Conservation (phyloP, 805 yeast species). For the Lachancea mirantina region DNA sequence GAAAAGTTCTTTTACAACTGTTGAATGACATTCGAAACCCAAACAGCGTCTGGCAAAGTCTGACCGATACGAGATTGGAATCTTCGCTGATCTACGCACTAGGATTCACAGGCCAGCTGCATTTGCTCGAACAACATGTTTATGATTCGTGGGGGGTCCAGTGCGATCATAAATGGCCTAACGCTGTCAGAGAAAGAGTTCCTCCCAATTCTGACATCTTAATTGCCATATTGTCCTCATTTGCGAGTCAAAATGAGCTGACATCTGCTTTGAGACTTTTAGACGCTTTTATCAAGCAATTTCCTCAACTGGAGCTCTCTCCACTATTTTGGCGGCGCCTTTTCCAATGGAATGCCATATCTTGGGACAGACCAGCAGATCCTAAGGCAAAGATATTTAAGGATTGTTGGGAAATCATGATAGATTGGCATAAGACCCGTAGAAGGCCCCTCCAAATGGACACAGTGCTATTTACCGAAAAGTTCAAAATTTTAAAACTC, state of each 20-base stretch:
- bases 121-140: conserved; percentile 16
- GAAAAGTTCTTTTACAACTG: conserved; percentile 11
- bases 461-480: conserved; percentile 12
- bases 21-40: conserved; percentile 12
- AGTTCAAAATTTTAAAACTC: conserved; percentile 11
- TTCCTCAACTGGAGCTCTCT: conserved; percentile 18
- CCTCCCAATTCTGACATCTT: conserved; percentile 18
- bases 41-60: conserved; percentile 6
- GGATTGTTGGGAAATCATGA: conserved; percentile 21
- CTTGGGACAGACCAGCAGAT: conserved; percentile 15
- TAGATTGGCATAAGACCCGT: conserved; percentile 17
- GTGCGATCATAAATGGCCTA: too few relatives aligned
- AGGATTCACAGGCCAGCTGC: conserved; percentile 17
- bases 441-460: conserved; percentile 15
- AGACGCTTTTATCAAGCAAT: conserved; percentile 15
- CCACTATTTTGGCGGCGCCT: conserved; percentile 24
- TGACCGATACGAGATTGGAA: conserved; percentile 13
- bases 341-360: conserved; percentile 14
- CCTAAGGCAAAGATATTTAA: conserved; percentile 13
- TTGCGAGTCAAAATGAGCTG: conserved; percentile 13
- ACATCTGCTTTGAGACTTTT: conserved; percentile 13
- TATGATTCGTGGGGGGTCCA: conserved; percentile 14
- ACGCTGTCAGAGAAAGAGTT: background rate
- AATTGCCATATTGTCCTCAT: conserved; percentile 19
- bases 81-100: conserved; percentile 21